These are phyloP conservation scores for Neocallimastix lanati DNA, from an alignment of 192 early-diverging fungal species.

Conservation along the genomic window DNA sequence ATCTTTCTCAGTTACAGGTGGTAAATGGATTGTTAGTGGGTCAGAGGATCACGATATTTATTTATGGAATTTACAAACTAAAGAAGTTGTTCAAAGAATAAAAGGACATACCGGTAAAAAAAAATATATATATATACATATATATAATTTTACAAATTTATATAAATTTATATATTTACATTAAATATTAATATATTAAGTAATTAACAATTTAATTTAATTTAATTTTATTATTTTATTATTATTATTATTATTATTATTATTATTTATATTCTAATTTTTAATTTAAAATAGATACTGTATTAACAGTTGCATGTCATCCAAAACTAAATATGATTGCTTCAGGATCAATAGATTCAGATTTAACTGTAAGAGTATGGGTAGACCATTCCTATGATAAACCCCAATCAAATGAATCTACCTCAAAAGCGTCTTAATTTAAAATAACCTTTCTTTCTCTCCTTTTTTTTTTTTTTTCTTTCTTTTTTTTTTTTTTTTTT, in stretches of 20 bases:
- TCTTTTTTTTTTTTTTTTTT: too few relatives aligned
- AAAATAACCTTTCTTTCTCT: too few relatives aligned
- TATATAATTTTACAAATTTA: too few relatives aligned
- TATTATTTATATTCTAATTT: too few relatives aligned
- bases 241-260: too few relatives aligned
- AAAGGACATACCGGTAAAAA: slow-evolving; percentile 69
- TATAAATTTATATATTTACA: too few relatives aligned
- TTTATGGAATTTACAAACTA: slow-evolving; percentile 93
- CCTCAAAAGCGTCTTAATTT: background rate
- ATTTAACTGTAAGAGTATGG: slow-evolving; percentile 28
- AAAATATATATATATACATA: background rate
- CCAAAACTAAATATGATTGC: slow-evolving; percentile 90
- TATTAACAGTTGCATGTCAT: slow-evolving; percentile 83
- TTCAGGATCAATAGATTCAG: slow-evolving; percentile 75
- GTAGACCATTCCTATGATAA: background rate
- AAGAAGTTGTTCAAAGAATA: slow-evolving; percentile 84
- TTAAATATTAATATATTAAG: too few relatives aligned
- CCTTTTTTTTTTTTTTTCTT: too few relatives aligned
- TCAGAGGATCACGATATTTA: slow-evolving; percentile 87
- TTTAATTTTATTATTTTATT: too few relatives aligned
- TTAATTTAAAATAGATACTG: slow-evolving; percentile 75
- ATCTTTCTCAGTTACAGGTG: slow-evolving; percentile 81
- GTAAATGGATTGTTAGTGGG: slow-evolving; percentile 91
- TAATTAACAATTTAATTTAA: too few relatives aligned
- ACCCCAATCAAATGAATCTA: background rate